These are phyloP conservation scores for Ganoderma boninense DNA, from an alignment of 1,284 basidiomycete species.

Conservation along the genomic window DNA sequence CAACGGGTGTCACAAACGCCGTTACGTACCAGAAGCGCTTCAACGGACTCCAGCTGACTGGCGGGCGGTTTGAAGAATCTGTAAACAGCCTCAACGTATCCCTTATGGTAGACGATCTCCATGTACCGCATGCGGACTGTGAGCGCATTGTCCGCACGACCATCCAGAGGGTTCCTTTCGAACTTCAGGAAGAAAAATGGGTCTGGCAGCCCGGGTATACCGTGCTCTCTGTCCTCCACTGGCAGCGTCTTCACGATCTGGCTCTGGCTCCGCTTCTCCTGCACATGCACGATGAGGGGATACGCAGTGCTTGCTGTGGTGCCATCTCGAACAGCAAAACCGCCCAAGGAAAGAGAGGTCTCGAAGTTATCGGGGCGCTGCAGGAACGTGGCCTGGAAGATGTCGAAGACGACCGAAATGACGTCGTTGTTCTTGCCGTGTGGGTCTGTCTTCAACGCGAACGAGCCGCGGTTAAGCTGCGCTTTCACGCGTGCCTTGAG, in stretches of 20 bases:
- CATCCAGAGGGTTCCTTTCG: conserved; percentile 94
- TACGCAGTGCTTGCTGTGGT: conserved; percentile 87
- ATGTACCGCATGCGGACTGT: conserved; percentile 94
- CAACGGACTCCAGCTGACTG: conserved; percentile 95
- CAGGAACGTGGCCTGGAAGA: conserved; percentile 85
- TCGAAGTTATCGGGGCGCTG: conserved; percentile 91
- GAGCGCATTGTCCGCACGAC: conserved; percentile 91
- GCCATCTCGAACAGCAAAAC: conserved; percentile 92
- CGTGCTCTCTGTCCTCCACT: conserved; percentile 37
- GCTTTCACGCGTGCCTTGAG: conserved; percentile 83
- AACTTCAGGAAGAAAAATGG: conserved; percentile 96
- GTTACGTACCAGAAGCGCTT: conserved; percentile 77
- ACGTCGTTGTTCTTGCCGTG: conserved; percentile 75
- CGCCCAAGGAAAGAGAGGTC: conserved; percentile 86
- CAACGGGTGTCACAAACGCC: not conserved
- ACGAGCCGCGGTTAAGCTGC: conserved; percentile 87
- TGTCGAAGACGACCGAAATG: conserved; percentile 90
- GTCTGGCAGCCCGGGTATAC: conserved; percentile 53
- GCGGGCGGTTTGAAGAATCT: conserved; percentile 95
- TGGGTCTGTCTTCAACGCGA: conserved; percentile 80
- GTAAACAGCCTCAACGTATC: conserved; percentile 93
- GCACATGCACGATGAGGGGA: conserved; percentile 94
- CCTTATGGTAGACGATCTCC: conserved; percentile 97
- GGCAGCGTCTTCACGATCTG: conserved; percentile 38
- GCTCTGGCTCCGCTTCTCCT: conserved; percentile 53